Percentiles rank a stretch among this genome's conserved stretches.
Evolutionary conservation across 352 stramenopile species (phyloP).

Genomic region (Globisporangium spiculum): DNA sequence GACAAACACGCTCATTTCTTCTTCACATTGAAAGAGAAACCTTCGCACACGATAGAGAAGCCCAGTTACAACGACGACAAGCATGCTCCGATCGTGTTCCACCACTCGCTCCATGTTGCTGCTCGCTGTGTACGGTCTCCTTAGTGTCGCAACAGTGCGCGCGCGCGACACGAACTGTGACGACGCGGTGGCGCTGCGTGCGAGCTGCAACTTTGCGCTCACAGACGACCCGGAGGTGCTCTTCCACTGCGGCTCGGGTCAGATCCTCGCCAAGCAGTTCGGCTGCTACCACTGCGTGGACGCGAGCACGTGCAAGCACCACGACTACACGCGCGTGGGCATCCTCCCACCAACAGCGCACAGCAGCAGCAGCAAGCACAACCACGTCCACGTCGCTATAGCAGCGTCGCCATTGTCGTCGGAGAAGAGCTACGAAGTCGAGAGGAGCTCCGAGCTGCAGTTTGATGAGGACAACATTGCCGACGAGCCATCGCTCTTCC

Average conservation of each 20-base stretch:
- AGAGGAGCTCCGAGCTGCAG: not conserved
- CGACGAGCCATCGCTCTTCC: not conserved
- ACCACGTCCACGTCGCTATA: not conserved
- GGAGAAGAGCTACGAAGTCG: not conserved
- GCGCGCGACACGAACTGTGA: slow-evolving; percentile 34
- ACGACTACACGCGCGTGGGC: slow-evolving; percentile 3
- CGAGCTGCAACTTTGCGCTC: slow-evolving; percentile 10
- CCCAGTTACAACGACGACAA: not conserved
- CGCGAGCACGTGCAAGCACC: slow-evolving; percentile 21
- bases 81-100: not conserved
- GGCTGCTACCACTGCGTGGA: slow-evolving; percentile 62
- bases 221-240: slow-evolving; percentile 16
- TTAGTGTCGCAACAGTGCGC: not conserved
- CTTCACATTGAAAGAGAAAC: not conserved
- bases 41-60: not conserved
- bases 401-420: not conserved
- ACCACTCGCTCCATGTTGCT: not conserved
- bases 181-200: slow-evolving; percentile 18
- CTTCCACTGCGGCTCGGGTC: slow-evolving; percentile 21
- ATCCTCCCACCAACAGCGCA: not conserved
- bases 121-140: too few species aligned
- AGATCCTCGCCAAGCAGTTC: slow-evolving; percentile 37
- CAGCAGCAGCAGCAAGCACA: slow-evolving; percentile 10
- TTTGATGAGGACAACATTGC: not conserved
- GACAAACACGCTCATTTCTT: not conserved